phyloP scores from a whole-genome alignment of 768 basidiomycete species.

The Brasilioporus rufonigricans region DNA sequence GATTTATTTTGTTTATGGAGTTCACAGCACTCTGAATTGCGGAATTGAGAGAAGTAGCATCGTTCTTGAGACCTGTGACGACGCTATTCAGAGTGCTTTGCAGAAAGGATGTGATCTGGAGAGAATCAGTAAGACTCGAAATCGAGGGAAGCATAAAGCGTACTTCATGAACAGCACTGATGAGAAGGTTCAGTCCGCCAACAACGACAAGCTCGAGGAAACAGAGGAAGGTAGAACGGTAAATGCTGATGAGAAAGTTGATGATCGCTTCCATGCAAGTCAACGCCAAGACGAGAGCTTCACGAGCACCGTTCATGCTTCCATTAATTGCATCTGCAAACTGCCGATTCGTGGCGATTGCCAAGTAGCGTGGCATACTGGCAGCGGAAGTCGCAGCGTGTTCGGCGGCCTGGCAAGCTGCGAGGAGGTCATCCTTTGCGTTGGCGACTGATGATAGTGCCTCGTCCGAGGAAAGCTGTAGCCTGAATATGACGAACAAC shows the following conservation, averaged over 20 bases:
- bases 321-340: slow-evolving; percentile 78
- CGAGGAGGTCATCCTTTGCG: slow-evolving; percentile 73
- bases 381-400: slow-evolving; percentile 77
- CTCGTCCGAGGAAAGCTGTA: slow-evolving; percentile 68
- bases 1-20: slow-evolving; percentile 74
- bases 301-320: slow-evolving; percentile 73
- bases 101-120: slow-evolving; percentile 71
- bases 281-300: slow-evolving; percentile 66
- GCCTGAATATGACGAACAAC: slow-evolving; percentile 81
- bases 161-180: slow-evolving; percentile 82
- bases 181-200: slow-evolving; percentile 76
- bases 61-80: slow-evolving; percentile 69
- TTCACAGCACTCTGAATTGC: slow-evolving; percentile 62
- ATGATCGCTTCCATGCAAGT: slow-evolving; percentile 86
- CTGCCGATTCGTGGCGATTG: slow-evolving; percentile 77
- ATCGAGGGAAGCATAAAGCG: slow-evolving; percentile 22
- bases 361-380: slow-evolving; percentile 87
- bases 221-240: slow-evolving; percentile 91
- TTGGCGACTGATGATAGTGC: slow-evolving; percentile 64
- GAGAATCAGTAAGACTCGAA: slow-evolving; percentile 7
- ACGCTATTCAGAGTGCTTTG: slow-evolving; percentile 55
- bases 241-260: slow-evolving; percentile 89
- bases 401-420: slow-evolving; percentile 86
- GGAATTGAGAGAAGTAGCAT: slow-evolving; percentile 65
- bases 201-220: slow-evolving; percentile 87